phyloP scores from a whole-genome alignment of 1,284 basidiomycete species.

The Ceratobasidium sp. region DNA sequence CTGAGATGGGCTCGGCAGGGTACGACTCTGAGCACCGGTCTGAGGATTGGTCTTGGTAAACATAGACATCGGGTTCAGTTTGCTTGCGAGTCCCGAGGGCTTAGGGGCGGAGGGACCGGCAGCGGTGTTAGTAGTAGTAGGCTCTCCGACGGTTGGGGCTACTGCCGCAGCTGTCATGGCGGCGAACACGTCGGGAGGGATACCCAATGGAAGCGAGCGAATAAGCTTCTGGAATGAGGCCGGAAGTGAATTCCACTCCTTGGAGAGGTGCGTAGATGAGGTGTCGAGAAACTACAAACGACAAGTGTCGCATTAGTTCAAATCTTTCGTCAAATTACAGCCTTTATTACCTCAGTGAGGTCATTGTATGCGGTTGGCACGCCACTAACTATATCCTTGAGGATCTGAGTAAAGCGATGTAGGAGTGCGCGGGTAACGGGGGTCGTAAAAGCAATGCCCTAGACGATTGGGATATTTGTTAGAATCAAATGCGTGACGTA shows the following conservation, averaged over 20 bases:
- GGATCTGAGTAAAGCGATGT: conserved; percentile 36
- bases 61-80: conserved; percentile 38
- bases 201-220: conserved; percentile 34
- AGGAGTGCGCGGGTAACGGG: conserved; percentile 31
- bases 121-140: not conserved
- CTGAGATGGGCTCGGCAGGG: conserved; percentile 30
- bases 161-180: conserved; percentile 42
- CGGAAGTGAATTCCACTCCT: conserved; percentile 44
- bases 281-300: conserved; percentile 39
- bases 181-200: conserved; percentile 42
- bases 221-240: conserved; percentile 44
- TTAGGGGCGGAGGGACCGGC: conserved; percentile 17
- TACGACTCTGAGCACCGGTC: conserved; percentile 38
- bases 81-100: conserved; percentile 28
- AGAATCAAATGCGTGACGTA: not conserved
- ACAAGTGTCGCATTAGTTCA: not conserved
- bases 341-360: conserved; percentile 30
- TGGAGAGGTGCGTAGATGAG: conserved; percentile 33
- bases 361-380: conserved; percentile 47
- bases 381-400: conserved; percentile 42
- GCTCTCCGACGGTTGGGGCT: conserved; percentile 20
- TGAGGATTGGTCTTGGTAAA: conserved; percentile 42
- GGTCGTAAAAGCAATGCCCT: conserved; percentile 43
- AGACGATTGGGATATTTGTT: not conserved
- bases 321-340: not conserved